Conservation (phyloP, 148 eudicot genomes). For the Cornus kousa region DNA sequence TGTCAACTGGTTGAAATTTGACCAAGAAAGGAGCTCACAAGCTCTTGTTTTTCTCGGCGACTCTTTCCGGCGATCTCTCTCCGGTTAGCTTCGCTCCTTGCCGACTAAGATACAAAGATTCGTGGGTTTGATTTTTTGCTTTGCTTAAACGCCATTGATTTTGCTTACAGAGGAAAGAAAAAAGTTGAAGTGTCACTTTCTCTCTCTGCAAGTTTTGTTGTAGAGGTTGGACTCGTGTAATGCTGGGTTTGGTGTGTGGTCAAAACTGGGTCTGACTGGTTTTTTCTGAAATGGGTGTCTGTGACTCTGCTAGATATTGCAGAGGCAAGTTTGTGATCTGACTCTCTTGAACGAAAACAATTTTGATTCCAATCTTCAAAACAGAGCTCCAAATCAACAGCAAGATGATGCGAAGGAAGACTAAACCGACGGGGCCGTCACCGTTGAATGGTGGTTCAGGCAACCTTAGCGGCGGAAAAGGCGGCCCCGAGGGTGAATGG, state of each 20-base stretch:
- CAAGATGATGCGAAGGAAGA: constrained; percentile 84
- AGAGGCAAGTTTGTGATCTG: constrained; percentile 16
- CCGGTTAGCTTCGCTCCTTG: neutral
- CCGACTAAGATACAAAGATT: too few relatives aligned
- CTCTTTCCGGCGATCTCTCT: neutral
- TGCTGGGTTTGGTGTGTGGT: neutral
- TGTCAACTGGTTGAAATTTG: neutral
- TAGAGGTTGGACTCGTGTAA: constrained; percentile 4
- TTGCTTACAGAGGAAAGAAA: neutral
- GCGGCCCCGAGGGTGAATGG: constrained; percentile 52
- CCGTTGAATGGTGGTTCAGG: constrained; percentile 23
- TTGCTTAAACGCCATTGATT: constrained; percentile 8
- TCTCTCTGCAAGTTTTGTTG: constrained; percentile 14
- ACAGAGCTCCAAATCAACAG: neutral
- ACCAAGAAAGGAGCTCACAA: neutral
- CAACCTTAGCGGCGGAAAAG: constrained; percentile 9
- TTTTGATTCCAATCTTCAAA: neutral
- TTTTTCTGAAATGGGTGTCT: neutral
- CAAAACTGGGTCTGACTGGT: neutral
- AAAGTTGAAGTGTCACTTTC: neutral
- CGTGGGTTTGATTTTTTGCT: constrained; percentile 8
- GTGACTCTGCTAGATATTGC: too few relatives aligned
- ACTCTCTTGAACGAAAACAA: neutral
- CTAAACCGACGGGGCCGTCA: constrained; percentile 40
- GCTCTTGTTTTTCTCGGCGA: neutral